Evolutionary conservation across 1,284 basidiomycete genomes (phyloP).

Genomic region (Marasmius sp.): DNA sequence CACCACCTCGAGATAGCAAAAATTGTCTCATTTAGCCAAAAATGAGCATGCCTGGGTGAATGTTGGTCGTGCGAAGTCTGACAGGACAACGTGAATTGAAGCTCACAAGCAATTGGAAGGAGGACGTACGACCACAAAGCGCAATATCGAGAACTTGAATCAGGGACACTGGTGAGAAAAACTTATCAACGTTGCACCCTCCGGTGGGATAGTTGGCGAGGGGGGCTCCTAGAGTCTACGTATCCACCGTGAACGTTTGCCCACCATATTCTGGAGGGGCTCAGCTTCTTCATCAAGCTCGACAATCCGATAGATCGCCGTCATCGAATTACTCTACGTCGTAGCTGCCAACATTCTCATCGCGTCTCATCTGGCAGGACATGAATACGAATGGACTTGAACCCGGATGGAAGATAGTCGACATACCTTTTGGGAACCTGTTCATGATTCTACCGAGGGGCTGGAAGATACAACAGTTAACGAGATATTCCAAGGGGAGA

Average conservation of each 20-base stretch:
- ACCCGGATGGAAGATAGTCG: too few relatives aligned
- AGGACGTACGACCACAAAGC: constrained; percentile 52
- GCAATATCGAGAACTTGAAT: constrained; percentile 79
- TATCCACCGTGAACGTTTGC: constrained; percentile 65
- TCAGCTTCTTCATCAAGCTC: constrained; percentile 65
- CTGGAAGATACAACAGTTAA: constrained; percentile 26
- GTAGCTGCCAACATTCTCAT: constrained; percentile 77
- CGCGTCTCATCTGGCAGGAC: constrained; percentile 58
- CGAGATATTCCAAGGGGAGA: neutral
- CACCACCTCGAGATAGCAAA: constrained; percentile 58
- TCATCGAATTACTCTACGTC: constrained; percentile 45
- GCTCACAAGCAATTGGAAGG: neutral
- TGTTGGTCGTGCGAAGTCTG: neutral
- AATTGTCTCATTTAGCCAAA: neutral
- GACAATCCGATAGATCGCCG: constrained; percentile 57
- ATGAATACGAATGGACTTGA: too few relatives aligned
- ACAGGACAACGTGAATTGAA: neutral
- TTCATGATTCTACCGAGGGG: constrained; percentile 91
- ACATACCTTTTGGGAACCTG: constrained; percentile 59
- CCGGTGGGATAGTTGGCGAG: constrained; percentile 65
- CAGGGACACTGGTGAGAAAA: constrained; percentile 66
- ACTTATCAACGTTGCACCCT: constrained; percentile 57
- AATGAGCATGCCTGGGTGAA: neutral
- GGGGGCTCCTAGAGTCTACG: constrained; percentile 63
- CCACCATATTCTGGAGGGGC: too few relatives aligned